Percentiles rank a stretch among this genome's conserved stretches.
These are phyloP conservation scores for Leccinum subgranulosum DNA, from an alignment of 768 basidiomycete genomes.

Conservation along the genomic window DNA sequence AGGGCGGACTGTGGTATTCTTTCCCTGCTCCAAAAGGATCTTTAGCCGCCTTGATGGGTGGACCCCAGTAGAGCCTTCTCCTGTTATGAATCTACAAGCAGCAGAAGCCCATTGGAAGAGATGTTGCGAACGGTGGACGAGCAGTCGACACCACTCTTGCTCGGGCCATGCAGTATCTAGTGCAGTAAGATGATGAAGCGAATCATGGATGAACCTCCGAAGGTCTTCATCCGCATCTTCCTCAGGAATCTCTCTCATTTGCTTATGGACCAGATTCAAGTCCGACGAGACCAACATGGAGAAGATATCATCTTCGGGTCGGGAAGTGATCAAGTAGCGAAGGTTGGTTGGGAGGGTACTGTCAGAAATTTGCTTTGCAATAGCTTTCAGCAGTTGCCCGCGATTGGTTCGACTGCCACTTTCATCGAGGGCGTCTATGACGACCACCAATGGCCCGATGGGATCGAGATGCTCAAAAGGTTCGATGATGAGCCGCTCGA, in stretches of 20 bases:
- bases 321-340: no score
- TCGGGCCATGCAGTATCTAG: not conserved
- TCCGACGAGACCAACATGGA: rapidly evolving
- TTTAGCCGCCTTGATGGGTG: rapidly evolving
- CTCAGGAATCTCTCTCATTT: rapidly evolving
- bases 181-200: rapidly evolving
- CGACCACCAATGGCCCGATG: not conserved
- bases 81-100: not conserved
- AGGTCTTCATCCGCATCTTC: not conserved
- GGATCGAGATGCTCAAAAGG: not conserved
- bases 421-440: not conserved
- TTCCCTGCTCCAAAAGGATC: not conserved
- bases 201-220: not conserved
- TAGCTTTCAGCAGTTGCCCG: not conserved
- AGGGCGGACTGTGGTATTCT: not conserved
- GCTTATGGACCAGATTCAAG: not conserved
- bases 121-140: not conserved
- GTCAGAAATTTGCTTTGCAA: not conserved
- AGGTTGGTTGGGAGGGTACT: not conserved
- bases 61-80: rapidly evolving
- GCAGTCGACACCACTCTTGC: not conserved
- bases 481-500: not conserved
- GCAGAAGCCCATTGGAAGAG: not conserved
- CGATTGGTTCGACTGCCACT: not conserved
- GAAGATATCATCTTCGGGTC: not conserved